Evolutionary conservation across 345 rosid species (phyloP).

Genomic region (Mallotus nudiflorus): DNA sequence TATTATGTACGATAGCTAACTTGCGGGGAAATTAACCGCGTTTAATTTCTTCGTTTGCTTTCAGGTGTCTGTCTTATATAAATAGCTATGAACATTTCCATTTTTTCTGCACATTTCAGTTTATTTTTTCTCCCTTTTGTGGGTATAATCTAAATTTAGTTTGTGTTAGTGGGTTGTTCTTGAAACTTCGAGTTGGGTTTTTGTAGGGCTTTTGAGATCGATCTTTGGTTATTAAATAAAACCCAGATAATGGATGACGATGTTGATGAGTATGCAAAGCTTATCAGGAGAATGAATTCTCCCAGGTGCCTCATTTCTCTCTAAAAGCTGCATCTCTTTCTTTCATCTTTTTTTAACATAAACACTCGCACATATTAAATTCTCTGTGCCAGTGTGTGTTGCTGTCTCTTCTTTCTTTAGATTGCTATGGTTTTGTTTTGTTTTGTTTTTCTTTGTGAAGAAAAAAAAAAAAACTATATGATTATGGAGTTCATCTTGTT

Average conservation of each 20-base stretch:
- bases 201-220: background rate
- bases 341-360: too few species aligned
- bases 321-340: background rate
- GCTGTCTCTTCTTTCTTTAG: too few species aligned
- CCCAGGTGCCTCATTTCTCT: conserved; percentile 33
- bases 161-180: background rate
- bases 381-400: too few species aligned
- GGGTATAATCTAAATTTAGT: background rate
- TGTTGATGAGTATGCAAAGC: conserved; percentile 49
- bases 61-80: conserved; percentile 12
- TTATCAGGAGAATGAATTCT: conserved; percentile 50
- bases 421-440: too few species aligned
- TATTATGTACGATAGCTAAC: conserved; percentile 1
- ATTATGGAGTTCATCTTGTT: too few species aligned
- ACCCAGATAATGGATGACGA: conserved; percentile 30
- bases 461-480: too few species aligned
- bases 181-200: background rate
- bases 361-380: background rate
- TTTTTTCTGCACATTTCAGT: background rate
- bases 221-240: too few species aligned
- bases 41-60: background rate
- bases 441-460: too few species aligned
- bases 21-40: conserved; percentile 12
- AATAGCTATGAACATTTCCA: background rate
- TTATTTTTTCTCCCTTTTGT: background rate